Conservation (phyloP, 2,329 filamentous ascomycete species). For the Ascocoryne sarcoides region DNA sequence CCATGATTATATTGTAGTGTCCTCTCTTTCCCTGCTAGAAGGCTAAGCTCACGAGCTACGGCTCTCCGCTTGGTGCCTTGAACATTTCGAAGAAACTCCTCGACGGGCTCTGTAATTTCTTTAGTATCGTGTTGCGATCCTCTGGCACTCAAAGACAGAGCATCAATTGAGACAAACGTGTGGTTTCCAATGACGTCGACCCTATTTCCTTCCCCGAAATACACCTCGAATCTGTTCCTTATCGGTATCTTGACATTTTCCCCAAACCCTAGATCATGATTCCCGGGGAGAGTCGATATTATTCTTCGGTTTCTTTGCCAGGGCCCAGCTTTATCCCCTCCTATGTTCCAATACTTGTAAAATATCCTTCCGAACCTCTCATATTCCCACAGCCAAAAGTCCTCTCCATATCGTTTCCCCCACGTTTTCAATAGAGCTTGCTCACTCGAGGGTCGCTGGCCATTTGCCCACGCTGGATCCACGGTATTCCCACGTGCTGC, state of each 20-base stretch:
- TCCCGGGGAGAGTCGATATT: slow-evolving; percentile 80
- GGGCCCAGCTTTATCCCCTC: slow-evolving; percentile 42
- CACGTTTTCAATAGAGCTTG: slow-evolving; percentile 51
- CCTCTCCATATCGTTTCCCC: slow-evolving; percentile 67
- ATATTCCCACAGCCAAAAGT: slow-evolving; percentile 84
- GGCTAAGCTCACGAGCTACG: slow-evolving; percentile 58
- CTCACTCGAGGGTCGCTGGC: slow-evolving; percentile 43
- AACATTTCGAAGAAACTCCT: slow-evolving; percentile 65
- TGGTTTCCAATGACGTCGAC: slow-evolving; percentile 92
- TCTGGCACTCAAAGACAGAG: slow-evolving; percentile 72
- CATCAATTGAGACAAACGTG: slow-evolving; percentile 86
- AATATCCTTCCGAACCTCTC: slow-evolving; percentile 80
- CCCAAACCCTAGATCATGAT: slow-evolving; percentile 91
- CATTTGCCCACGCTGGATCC: slow-evolving; percentile 51
- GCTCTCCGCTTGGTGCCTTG: slow-evolving; percentile 57
- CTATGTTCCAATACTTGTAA: slow-evolving; percentile 57
- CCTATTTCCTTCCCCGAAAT: slow-evolving; percentile 85
- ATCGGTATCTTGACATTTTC: slow-evolving; percentile 73
- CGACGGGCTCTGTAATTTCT: slow-evolving; percentile 66
- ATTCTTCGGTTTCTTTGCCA: slow-evolving; percentile 65
- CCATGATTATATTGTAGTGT: slow-evolving; percentile 48
- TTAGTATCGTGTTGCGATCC: slow-evolving; percentile 41
- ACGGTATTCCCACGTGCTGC: slow-evolving; percentile 51
- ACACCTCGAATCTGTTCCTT: slow-evolving; percentile 73
- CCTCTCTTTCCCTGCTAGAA: slow-evolving; percentile 49